Evolutionary conservation across 257 asterid species (phyloP), one percentile per base, ranked within the genome.

Genomic region (Capsicum chinense): DNA sequence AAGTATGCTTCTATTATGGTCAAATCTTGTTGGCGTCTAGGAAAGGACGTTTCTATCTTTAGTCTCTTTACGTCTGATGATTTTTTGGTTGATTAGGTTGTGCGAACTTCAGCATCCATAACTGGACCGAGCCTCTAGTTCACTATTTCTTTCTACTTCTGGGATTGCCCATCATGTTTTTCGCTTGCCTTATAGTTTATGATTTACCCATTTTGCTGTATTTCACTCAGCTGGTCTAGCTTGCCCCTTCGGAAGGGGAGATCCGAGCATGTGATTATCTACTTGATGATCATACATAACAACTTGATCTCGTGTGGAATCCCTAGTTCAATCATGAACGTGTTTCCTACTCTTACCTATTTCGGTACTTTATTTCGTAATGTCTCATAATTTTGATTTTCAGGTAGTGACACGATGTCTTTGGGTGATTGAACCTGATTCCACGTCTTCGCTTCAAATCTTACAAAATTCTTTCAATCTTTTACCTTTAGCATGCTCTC

Each of bases 201-300:
- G 73, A 3, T 2, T 52, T 52, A 9, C 56, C 56, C 56, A 48
- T 42, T 48, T 48, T 26, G 71, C 44, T 11, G 44, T 64, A 42
- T 10, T 64, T 12, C 71, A 64, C 26, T 62, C 37, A 62, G 68
- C 70, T 64, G 70, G 71, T 26, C 71, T 15, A 64, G 71, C 71
- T 64, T 64, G 33, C 33, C 33, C 33, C 1, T 26, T 26, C 33
- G 2, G 33, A 26, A 26, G 33, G 33, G 33, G 33, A 42, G 47
- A 42, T 42, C 37, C 50, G 7, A 14, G 19, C 50, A 3, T 35
- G 74, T 67, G 50, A 35, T 67, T 35, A 35, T 67, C 11, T 67
- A 16, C 74, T 35, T 35, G 48, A 67, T 67, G 73, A 66, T 66
- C 70, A 64, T 66, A 13, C 9, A 5, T 33, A 66, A 35, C 47